Percentiles rank a stretch among this genome's conserved stretches.
Evolutionary conservation across 2,329 filamentous ascomycete genomes (phyloP).

Genomic region (Fusarium pilosicola): DNA sequence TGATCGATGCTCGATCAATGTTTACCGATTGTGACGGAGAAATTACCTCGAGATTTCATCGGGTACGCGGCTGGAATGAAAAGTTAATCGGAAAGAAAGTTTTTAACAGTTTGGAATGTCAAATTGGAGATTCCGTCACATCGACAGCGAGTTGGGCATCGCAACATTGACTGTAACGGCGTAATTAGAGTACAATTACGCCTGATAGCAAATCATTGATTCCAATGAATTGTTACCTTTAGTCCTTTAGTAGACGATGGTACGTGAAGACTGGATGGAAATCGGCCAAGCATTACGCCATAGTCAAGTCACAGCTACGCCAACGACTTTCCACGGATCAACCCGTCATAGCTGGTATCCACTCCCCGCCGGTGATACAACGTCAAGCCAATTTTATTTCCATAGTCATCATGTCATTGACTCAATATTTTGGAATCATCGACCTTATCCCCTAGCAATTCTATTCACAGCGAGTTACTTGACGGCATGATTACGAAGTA

Average conservation of each 20-base stretch:
- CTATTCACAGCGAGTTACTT: not conserved
- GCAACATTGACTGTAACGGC: not conserved
- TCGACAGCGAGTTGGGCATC: not conserved
- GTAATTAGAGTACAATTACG: not conserved
- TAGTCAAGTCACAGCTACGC: conserved; percentile 20
- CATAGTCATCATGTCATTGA: conserved; percentile 27
- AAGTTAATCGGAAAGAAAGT: not conserved
- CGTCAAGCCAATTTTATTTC: not conserved
- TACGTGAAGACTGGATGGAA: not conserved
- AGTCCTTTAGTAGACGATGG: not conserved
- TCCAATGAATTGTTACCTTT: no score
- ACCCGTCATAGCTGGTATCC: not conserved
- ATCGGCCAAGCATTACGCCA: conserved; percentile 19
- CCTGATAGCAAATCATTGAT: rapidly evolving
- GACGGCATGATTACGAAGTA: conserved; percentile 18
- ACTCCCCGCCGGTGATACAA: conserved; percentile 14
- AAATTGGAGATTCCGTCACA: not conserved
- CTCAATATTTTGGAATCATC: not conserved
- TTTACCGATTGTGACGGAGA: not conserved
- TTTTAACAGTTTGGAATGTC: not conserved
- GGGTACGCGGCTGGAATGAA: not conserved
- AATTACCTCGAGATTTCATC: not conserved
- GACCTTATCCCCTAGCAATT: not conserved
- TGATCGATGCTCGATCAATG: not conserved
- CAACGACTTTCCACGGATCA: not conserved